Conservation (phyloP, 2,329 filamentous ascomycete species). For the Botrytis medusae region DNA sequence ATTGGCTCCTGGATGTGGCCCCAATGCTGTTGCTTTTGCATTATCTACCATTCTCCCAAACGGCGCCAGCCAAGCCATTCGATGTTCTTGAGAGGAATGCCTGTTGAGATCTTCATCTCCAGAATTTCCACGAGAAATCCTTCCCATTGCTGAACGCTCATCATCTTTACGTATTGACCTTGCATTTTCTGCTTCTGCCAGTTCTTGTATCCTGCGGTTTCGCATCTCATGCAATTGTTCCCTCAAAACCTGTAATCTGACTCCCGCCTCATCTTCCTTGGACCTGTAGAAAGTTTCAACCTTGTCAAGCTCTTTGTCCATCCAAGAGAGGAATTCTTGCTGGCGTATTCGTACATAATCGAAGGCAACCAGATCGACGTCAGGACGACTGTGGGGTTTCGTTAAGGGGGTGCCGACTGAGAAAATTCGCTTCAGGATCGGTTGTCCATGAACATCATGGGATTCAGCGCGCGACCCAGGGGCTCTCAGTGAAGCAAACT, state of each 20-base stretch:
- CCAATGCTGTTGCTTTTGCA: conserved; percentile 50
- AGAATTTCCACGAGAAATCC: conserved; percentile 27
- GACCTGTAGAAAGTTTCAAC: conserved; percentile 85
- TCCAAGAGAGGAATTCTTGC: conserved; percentile 81
- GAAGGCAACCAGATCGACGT: conserved; percentile 54
- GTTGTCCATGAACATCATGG: conserved; percentile 28
- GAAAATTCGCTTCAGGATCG: conserved; percentile 35
- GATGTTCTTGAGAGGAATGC: conserved; percentile 32
- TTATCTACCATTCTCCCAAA: conserved; percentile 40
- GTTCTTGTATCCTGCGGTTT: conserved; percentile 74
- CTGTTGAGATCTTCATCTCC: conserved; percentile 27
- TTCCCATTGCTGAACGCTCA: conserved; percentile 26
- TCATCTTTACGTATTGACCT: conserved; percentile 32
- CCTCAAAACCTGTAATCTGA: conserved; percentile 68
- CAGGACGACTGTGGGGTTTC: conserved; percentile 44
- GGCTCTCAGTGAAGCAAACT: conserved; percentile 32
- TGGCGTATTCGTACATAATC: conserved; percentile 70
- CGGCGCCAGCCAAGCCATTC: conserved; percentile 51
- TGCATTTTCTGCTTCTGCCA: conserved; percentile 41
- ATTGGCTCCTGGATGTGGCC: conserved; percentile 55
- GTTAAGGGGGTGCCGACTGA: conserved; percentile 38
- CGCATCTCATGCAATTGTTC: conserved; percentile 93
- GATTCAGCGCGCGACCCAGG: conserved; percentile 25
- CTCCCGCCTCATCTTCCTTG: conserved; percentile 82
- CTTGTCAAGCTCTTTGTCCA: conserved; percentile 84